Base-by-base conservation (phyloP, 1,284 basidiomycete genomes). In the Sphaerobolus stellatus region DNA sequence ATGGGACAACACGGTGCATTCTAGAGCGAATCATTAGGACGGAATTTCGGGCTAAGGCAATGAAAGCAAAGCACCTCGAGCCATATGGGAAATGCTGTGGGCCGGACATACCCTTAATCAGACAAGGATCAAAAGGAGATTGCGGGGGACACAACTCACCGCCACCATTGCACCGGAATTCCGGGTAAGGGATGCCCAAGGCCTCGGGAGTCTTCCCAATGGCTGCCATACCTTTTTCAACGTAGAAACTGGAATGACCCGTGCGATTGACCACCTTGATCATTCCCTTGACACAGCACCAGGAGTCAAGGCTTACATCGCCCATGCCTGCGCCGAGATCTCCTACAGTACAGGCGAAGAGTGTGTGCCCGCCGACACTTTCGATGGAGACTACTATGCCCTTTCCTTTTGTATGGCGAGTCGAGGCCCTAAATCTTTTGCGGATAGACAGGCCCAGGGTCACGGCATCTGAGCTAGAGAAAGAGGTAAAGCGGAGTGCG, bases 1-100 rank as follows among this genome's bases (percentile, higher is more conserved):
- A 92, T 88, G 1, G 89, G 89, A 64, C 86, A 88, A 61, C 86
- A 87, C 24, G 80, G 83, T n/a, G 86, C 87, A 58, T 88, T 90
- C 88, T 90, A 34, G 31, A 33, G 54, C 25, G 43, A 56, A 20
- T 22, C 56, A n/a, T n/a, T n/a, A n/a, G n/a, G n/a, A n/a, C n/a
- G n/a, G n/a, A n/a, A n/a, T n/a, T n/a, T 47, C 51, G 20, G 47
- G 29, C 24, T 18, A 28, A 55, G 47, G 40, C 28, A 31, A 47
- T 9, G 36, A 33, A 31, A 51, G 22, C 28, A 31, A 48, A 31
- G 64, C 69, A 88, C 88, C 77, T 90, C 84, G 52, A 91, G 70
- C 88, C 88, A 91, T 61, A 91, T 83, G 14, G 88, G 88, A 75
- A 89, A 91, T 1, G 89, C 88, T 91, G 31, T 22, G 11, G 13